Base-by-base conservation (phyloP, 768 basidiomycete genomes). In the Gloeostereum incarnatum region DNA sequence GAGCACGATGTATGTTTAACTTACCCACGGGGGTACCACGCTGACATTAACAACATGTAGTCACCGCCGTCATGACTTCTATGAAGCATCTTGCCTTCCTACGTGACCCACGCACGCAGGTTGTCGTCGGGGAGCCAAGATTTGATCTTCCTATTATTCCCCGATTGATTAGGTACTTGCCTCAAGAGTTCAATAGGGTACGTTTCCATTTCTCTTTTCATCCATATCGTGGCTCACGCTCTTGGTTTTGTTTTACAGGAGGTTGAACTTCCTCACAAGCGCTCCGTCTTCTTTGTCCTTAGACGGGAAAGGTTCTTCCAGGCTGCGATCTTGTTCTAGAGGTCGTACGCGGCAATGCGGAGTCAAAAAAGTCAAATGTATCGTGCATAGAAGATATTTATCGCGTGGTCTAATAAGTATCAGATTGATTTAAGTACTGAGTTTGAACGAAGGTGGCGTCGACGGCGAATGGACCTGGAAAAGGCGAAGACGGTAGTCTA, bases 31-130 rank as follows among this genome's bases (percentile, higher is more conserved):
- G 31, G 16, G 27, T n/a, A 21, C 22, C 14, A 17, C 20, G 6
- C n/a, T 25, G 20, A 4, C 24, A 20, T 26, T 32, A 34, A 8
- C 7, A 11, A 27, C 21, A 18, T 40, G n/a, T 19, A 43, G 43
- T 40, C 41, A 63, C 60, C 52, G 36, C 59, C 54, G 41, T 53
- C 58, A 20, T 65, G 57, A 58, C 46, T 4, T 55, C 61, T 8
- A 45, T 69, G 31, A 50, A 55, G 13, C 71, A 72, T 45, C 65
- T 59, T 41, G 45, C 58, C 26, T 69, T 73, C 51, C 57, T 71
- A 5, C 53, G 53, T 0, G 71, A 72, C 19, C 55, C 62, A 1
- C 55, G 71, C 29, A 65, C 68, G 1, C 47, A 59, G 14, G 51
- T 59, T 29, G 59, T 69, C 22, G 47, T 65, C 23, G 66, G 62